Conservation (phyloP, 1,284 basidiomycete genomes). For the Pyrrhoderma lamaoense region DNA sequence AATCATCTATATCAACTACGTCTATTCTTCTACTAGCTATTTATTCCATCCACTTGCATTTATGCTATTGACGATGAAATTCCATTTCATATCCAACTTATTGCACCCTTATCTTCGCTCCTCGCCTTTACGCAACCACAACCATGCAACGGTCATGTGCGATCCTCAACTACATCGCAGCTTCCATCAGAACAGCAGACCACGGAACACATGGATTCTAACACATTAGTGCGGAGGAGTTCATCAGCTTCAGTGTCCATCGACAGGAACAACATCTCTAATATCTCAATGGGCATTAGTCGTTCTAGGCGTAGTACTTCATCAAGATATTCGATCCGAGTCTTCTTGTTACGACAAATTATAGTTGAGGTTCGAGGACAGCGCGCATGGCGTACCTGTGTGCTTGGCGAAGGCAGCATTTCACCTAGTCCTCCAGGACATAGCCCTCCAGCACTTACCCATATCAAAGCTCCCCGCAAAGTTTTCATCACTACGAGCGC, state of each 20-base stretch:
- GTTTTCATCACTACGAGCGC: conserved; percentile 26
- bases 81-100: conserved; percentile 57
- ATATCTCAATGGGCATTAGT: conserved; percentile 2
- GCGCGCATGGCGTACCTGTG: conserved; percentile 29
- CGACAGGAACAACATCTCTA: neutral
- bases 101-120: conserved; percentile 36
- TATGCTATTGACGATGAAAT: conserved; percentile 47
- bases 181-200: neutral
- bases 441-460: conserved; percentile 25
- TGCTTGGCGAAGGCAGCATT: conserved; percentile 35
- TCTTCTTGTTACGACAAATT: conserved; percentile 37
- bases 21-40: conserved; percentile 23
- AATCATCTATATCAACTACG: neutral
- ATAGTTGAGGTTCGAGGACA: conserved; percentile 27
- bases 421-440: conserved; percentile 31
- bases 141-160: neutral
- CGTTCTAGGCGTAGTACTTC: conserved; percentile 14
- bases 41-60: conserved; percentile 41
- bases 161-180: neutral
- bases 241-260: conserved; percentile 2
- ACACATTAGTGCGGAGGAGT: neutral
- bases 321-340: conserved; percentile 27
- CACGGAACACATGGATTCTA: neutral
- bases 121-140: conserved; percentile 27
- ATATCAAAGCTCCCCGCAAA: conserved; percentile 9